Base-by-base conservation (phyloP, 2,329 filamentous ascomycete genomes). In the Periconia sp. region DNA sequence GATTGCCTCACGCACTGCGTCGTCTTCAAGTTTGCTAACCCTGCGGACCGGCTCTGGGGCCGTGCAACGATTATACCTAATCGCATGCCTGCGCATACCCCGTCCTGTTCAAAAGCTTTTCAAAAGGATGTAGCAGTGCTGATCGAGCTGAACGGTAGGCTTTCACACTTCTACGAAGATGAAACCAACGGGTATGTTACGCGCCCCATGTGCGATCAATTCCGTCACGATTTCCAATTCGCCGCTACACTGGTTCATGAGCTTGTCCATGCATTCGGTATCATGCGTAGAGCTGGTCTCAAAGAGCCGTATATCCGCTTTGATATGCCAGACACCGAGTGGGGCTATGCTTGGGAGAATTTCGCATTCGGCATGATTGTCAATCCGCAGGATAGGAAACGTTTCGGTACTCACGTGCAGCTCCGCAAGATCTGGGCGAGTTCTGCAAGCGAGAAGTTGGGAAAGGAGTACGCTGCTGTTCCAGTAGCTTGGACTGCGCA, bases 341-440 rank as follows among this genome's bases (percentile, higher is more conserved):
- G 63, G 59, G 72, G 72, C 14, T 67, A 56, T 45, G 64, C 68
- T n/a, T 74, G 70, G 70, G 72, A 74, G 50, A 63, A 69, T 44
- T 71, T 69, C 56, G 66, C 70, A 58, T 72, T 74, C 40, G 70
- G 71, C 14, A 58, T 57, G 23, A 56, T 71, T 3, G 63, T 72
- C 27, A 70, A 73, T 27, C 69, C 71, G 1, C 64, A 66, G 42
- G 60, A 70, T 30, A 58, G 57, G 23, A 49, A 43, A 1, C 48
- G 19, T 2, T 41, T 44, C 41, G 61, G 60, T 6, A 64, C 66
- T 17, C 50, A 61, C 13, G 52, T 67, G 7, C 49, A 72, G 7
- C 60, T 72, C 60, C 55, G 66, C 23, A 71, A 66, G 43, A 41
- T 62, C 1, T 74, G 72, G 71, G 45, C 61, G 15, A 56, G 61